phyloP scores from a whole-genome alignment of 2,329 filamentous ascomycete species.

The Incumbomyces lentus region DNA sequence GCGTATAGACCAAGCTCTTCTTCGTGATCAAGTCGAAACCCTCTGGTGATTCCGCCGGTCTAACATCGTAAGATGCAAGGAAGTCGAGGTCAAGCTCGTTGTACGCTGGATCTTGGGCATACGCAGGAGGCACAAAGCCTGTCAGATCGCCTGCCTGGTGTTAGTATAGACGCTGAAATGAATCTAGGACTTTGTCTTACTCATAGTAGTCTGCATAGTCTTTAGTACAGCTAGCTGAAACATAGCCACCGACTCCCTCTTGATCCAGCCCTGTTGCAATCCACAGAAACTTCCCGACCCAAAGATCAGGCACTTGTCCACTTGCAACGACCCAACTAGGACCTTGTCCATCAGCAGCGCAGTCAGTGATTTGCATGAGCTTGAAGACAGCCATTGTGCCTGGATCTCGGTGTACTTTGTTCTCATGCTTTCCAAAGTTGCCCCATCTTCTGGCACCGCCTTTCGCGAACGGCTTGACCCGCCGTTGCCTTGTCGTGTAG shows the following conservation, averaged over 20 bases:
- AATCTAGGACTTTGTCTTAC: neutral
- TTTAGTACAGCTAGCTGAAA: conserved; percentile 3
- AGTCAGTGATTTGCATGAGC: neutral
- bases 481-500: neutral
- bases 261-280: conserved; percentile 4
- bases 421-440: neutral
- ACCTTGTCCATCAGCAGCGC: neutral
- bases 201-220: conserved; percentile 2
- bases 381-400: conserved; percentile 1
- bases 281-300: conserved; percentile 7
- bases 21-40: conserved; percentile 6
- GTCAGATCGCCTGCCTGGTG: neutral
- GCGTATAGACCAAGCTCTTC: conserved; percentile 6
- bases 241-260: neutral
- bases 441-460: conserved; percentile 1
- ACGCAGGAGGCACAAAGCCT: neutral
- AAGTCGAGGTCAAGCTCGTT: conserved; percentile 8
- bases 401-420: neutral
- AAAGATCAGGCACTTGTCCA: conserved; percentile 7
- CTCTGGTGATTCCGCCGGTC: neutral
- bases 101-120: conserved; percentile 7
- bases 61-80: neutral
- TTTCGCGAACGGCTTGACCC: neutral
- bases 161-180: neutral
- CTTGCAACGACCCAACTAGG: neutral